A percentile compares a stretch with the other conserved stretches of the same genome.
These are phyloP conservation scores for Tolypocladium pustulatum DNA, from an alignment of 2,329 filamentous ascomycete species.

Conservation along the genomic window DNA sequence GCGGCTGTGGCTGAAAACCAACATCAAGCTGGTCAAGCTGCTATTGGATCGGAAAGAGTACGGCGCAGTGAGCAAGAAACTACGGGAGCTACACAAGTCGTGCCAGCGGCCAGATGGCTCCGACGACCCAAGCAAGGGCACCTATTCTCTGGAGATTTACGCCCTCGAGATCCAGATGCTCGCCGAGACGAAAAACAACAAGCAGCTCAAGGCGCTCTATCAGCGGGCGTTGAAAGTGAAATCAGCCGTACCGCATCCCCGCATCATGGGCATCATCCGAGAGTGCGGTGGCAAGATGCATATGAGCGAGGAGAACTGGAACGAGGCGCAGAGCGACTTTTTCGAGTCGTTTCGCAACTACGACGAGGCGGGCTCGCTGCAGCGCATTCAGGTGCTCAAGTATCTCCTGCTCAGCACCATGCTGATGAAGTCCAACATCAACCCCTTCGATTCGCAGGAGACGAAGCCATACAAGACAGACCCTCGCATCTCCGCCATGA, in stretches of 20 bases:
- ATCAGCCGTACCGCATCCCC: constrained; percentile 95
- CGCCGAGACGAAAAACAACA: constrained; percentile 92
- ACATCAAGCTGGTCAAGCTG: constrained; percentile 88
- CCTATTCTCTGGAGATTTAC: constrained; percentile 91
- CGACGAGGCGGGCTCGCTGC: constrained; percentile 91
- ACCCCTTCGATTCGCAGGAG: constrained; percentile 96
- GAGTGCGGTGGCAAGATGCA: constrained; percentile 99
- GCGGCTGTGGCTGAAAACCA: constrained; percentile 93
- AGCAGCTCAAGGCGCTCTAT: constrained; percentile 87
- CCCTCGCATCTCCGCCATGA: constrained; percentile 92
- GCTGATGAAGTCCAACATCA: constrained; percentile 98
- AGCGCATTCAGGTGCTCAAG: constrained; percentile 94
- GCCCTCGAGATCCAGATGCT: constrained; percentile 99
- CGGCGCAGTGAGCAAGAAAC: constrained; percentile 64
- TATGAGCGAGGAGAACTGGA: constrained; percentile 99
- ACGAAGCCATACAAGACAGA: constrained; percentile 97
- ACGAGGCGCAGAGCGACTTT: constrained; percentile 92
- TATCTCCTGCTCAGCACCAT: constrained; percentile 95
- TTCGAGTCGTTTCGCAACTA: constrained; percentile 99
- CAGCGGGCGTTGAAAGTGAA: constrained; percentile 83
- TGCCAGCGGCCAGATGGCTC: constrained; percentile 81
- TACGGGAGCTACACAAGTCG: constrained; percentile 77
- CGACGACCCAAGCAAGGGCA: constrained; percentile 91
- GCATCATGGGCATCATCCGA: constrained; percentile 98
- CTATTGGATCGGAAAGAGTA: constrained; percentile 91